These are phyloP conservation scores for Ganoderma lingzhi DNA, from an alignment of 1,284 basidiomycete species.

Conservation along the genomic window DNA sequence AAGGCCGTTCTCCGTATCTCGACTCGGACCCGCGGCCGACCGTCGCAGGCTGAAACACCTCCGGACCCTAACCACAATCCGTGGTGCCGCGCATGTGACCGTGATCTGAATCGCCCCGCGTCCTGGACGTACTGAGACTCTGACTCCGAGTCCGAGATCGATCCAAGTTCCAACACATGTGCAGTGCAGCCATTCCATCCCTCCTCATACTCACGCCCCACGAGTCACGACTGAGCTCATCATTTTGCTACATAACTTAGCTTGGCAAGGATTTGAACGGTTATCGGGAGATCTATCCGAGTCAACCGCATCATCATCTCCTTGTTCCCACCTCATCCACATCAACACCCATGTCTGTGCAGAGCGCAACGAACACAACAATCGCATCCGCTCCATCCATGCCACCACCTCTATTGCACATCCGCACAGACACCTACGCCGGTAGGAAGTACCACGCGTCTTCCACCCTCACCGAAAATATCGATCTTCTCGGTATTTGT, in stretches of 20 bases:
- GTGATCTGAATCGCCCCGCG: slow-evolving; percentile 1
- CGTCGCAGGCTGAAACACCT: slow-evolving; percentile 16
- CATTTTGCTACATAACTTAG: neutral
- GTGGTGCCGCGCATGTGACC: slow-evolving; percentile 26
- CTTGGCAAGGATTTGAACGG: neutral
- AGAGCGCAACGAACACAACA: neutral
- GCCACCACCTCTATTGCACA: slow-evolving; percentile 20
- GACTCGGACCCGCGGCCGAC: slow-evolving; percentile 5
- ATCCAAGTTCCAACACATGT: no score
- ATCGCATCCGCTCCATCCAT: slow-evolving; percentile 11
- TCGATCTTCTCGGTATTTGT: slow-evolving; percentile 35
- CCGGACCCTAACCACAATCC: slow-evolving; percentile 22
- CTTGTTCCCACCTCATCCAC: neutral
- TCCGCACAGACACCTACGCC: slow-evolving; percentile 32
- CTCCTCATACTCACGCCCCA: neutral
- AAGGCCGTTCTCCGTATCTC: slow-evolving; percentile 1
- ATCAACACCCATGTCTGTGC: slow-evolving; percentile 15
- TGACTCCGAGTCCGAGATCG: no score
- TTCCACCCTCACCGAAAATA: slow-evolving; percentile 28
- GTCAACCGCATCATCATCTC: neutral
- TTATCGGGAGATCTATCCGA: neutral
- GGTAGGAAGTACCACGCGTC: slow-evolving; percentile 42
- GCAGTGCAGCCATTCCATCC: neutral
- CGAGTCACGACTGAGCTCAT: neutral
- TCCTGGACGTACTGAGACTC: no score